Percentiles rank a stretch among this genome's conserved stretches.
Conservation (phyloP, 768 basidiomycete species). For the Obba rivulosa region DNA sequence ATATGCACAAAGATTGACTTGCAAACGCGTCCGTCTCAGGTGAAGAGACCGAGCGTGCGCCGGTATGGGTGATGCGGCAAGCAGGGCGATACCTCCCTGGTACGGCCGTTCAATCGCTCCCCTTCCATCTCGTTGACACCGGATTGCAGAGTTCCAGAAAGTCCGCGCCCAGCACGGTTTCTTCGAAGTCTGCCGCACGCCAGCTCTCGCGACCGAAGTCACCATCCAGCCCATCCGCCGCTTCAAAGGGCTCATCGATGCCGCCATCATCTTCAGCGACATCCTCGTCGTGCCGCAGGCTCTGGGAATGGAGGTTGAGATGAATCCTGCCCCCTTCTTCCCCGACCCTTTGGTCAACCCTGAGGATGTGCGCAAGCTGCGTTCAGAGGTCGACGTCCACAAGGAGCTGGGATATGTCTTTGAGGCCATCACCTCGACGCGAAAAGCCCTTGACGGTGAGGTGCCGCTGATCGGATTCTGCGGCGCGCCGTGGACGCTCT, state of each 20-base stretch:
- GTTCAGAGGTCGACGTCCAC: slow-evolving; percentile 63
- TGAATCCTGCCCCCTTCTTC: slow-evolving; percentile 90
- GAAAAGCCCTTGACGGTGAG: slow-evolving; percentile 74
- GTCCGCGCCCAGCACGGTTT: slow-evolving; percentile 85
- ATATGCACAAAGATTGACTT: neutral
- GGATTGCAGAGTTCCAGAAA: slow-evolving; percentile 75
- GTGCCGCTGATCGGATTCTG: slow-evolving; percentile 97
- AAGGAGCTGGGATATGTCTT: slow-evolving; percentile 90
- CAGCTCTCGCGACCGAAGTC: slow-evolving; percentile 81
- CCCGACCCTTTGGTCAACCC: slow-evolving; percentile 81
- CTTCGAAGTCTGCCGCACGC: slow-evolving; percentile 92
- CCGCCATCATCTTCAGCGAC: slow-evolving; percentile 96
- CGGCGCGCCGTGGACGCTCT: slow-evolving; percentile 97
- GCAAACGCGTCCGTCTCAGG: slow-evolving; percentile 35
- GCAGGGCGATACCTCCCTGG: slow-evolving; percentile 95
- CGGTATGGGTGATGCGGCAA: slow-evolving; percentile 99
- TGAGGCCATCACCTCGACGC: slow-evolving; percentile 82
- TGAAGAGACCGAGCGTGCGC: slow-evolving; percentile 83
- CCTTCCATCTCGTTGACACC: neutral
- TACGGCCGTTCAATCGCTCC: slow-evolving; percentile 26
- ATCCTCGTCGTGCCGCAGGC: slow-evolving; percentile 98
- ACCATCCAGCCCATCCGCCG: slow-evolving; percentile 93
- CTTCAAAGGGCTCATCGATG: slow-evolving; percentile 83
- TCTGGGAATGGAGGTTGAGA: slow-evolving; percentile 91
- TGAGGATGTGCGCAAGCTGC: slow-evolving; percentile 61